phyloP scores from a whole-genome alignment of 1,284 basidiomycete species.

The Ganoderma multipileum region DNA sequence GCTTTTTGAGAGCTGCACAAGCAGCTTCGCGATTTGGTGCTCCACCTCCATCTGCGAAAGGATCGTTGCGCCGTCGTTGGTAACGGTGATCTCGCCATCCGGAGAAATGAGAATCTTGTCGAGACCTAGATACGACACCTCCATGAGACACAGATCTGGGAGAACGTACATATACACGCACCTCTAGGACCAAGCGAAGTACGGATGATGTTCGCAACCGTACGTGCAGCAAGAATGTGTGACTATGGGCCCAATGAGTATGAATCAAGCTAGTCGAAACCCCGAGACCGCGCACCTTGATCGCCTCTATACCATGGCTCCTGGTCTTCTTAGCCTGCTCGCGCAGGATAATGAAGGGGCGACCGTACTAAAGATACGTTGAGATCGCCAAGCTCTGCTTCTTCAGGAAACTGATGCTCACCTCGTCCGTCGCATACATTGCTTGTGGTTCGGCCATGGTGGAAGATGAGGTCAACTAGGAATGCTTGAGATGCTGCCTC shows the following conservation, averaged over 20 bases:
- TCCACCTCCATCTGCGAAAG: conserved; percentile 97
- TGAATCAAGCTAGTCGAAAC: neutral
- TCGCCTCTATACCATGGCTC: conserved; percentile 93
- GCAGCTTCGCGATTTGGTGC: conserved; percentile 97
- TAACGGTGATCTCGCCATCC: conserved; percentile 98
- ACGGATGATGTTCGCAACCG: conserved; percentile 94
- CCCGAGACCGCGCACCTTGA: conserved; percentile 72
- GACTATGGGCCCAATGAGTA: conserved; percentile 59
- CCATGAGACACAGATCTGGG: conserved; percentile 9
- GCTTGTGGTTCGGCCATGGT: conserved; percentile 63
- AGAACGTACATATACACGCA: conserved; percentile 39
- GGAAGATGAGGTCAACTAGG: conserved; percentile 8
- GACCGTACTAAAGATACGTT: conserved; percentile 73
- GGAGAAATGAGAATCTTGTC: conserved; percentile 99
- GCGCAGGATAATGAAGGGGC: conserved; percentile 96
- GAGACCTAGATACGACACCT: conserved; percentile 63
- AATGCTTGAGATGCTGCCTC: neutral
- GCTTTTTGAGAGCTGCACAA: conserved; percentile 96
- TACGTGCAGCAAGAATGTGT: conserved; percentile 93
- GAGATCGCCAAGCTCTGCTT: conserved; percentile 14
- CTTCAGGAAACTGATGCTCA: conserved; percentile 40
- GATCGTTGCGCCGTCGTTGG: conserved; percentile 98
- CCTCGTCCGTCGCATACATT: conserved; percentile 93
- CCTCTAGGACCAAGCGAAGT: conserved; percentile 96
- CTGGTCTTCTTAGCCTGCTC: conserved; percentile 97